Evolutionary conservation across 1,284 basidiomycete species (phyloP).

Genomic region (Quambalaria eucalypti): DNA sequence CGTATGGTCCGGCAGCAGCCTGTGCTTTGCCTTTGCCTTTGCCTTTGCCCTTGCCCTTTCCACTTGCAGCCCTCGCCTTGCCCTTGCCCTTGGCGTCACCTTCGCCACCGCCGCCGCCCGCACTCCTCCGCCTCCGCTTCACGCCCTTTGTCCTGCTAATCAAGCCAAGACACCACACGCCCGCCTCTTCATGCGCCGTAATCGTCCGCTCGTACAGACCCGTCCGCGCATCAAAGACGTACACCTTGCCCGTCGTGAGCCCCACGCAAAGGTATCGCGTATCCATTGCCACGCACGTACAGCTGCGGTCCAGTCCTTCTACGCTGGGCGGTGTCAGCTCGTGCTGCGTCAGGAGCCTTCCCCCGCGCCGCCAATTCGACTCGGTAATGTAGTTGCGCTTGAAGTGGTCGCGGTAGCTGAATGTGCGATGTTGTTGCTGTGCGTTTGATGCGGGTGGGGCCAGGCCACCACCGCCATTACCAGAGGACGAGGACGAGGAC

Average conservation of each 20-base stretch:
- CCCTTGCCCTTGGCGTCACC: constrained; percentile 14
- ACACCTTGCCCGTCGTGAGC: constrained; percentile 76
- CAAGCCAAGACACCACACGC: constrained; percentile 85
- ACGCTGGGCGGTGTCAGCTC: constrained; percentile 44
- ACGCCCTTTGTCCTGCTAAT: constrained; percentile 41
- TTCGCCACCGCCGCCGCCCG: neutral
- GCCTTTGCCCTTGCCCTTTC: constrained; percentile 1
- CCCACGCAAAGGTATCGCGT: constrained; percentile 78
- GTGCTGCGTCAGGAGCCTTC: constrained; percentile 65
- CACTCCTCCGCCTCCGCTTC: neutral
- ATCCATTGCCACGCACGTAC: constrained; percentile 76
- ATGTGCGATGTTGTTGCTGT: no score
- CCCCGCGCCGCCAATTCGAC: constrained; percentile 75
- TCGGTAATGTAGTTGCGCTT: constrained; percentile 66
- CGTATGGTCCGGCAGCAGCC: no score
- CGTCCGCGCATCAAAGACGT: constrained; percentile 72
- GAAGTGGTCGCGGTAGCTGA: constrained; percentile 65
- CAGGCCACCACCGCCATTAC: no score
- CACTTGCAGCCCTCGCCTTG: constrained; percentile 9
- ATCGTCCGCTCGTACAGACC: constrained; percentile 71
- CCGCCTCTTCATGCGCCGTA: constrained; percentile 66
- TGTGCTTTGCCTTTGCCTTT: constrained; percentile 17
- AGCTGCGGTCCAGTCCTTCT: constrained; percentile 53
- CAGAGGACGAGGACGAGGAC: no score
- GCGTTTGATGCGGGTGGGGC: no score